A percentile compares a stretch with the other conserved stretches of the same genome.
phyloP scores from a whole-genome alignment of 345 rosid species.

The Pugionium cornutum region DNA sequence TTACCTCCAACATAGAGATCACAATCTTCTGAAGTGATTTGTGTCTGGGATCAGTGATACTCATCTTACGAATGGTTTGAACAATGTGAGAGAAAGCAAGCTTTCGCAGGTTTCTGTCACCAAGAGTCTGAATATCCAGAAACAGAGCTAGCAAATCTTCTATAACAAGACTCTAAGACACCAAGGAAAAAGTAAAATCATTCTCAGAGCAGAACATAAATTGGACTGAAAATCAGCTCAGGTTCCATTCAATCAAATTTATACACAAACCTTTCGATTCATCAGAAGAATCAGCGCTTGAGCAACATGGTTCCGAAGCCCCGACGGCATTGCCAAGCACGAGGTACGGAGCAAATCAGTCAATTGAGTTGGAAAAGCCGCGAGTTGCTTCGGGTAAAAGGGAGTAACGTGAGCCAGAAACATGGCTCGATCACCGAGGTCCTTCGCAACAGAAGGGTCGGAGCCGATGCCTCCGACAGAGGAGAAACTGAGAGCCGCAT shows the following conservation, averaged over 20 bases:
- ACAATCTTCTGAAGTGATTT: conserved; percentile 78
- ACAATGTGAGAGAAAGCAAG: conserved; percentile 83
- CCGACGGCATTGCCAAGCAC: conserved; percentile 66
- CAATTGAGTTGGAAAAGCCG: conserved; percentile 62
- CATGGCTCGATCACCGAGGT: conserved; percentile 74
- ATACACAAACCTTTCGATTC: conserved; percentile 59
- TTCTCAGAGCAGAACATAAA: background rate
- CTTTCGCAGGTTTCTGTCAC: conserved; percentile 66
- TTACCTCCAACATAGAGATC: conserved; percentile 70
- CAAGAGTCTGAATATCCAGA: conserved; percentile 82
- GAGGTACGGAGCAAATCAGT: conserved; percentile 70
- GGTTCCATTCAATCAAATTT: background rate
- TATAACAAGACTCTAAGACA: conserved; percentile 66
- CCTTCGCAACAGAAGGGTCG: conserved; percentile 71
- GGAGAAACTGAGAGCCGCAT: conserved; percentile 70
- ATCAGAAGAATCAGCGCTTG: conserved; percentile 77
- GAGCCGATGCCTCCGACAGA: conserved; percentile 63
- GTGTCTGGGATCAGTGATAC: conserved; percentile 69
- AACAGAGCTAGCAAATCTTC: conserved; percentile 66
- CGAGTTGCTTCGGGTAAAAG: conserved; percentile 68
- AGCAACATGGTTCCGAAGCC: conserved; percentile 67
- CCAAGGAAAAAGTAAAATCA: conserved; percentile 22
- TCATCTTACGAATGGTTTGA: conserved; percentile 76
- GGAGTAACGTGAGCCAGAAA: conserved; percentile 84
- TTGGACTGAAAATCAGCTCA: background rate